Conservation (phyloP, 1,284 basidiomycete species). For the Naganishia liquefaciens region DNA sequence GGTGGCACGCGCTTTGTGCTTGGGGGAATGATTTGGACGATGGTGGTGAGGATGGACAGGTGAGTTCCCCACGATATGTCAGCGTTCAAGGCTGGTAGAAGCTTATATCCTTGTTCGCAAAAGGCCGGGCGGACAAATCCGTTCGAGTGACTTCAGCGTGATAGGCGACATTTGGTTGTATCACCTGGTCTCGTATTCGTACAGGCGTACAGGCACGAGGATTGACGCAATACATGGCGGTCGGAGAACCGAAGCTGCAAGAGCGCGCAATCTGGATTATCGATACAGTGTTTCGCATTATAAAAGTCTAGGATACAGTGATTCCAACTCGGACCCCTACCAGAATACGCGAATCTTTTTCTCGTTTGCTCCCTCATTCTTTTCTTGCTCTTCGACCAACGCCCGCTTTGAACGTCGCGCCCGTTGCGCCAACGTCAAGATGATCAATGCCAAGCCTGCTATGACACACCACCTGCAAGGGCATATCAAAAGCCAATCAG, state of each 20-base stretch:
- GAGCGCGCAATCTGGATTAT: background rate
- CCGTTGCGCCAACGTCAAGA: background rate
- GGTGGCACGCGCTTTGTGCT: conserved; percentile 50
- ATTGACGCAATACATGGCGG: conserved; percentile 3
- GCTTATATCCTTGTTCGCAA: background rate
- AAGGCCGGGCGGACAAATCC: conserved; percentile 48
- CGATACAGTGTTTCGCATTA: background rate
- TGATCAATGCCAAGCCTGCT: conserved; percentile 3
- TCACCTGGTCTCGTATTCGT: background rate
- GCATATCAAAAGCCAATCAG: background rate
- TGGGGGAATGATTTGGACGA: conserved; percentile 50
- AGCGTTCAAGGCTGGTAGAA: background rate
- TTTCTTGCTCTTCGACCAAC: conserved; percentile 11
- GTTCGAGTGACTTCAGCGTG: conserved; percentile 38
- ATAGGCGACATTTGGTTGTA: background rate
- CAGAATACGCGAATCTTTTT: conserved; percentile 26
- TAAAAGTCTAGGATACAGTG: background rate
- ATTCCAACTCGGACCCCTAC: background rate
- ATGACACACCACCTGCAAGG: conserved; percentile 9
- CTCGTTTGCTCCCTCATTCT: conserved; percentile 25
- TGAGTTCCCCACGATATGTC: conserved; percentile 33
- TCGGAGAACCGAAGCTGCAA: too few relatives aligned
- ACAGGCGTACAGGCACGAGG: background rate
- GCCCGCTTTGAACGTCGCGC: background rate
- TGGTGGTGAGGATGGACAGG: conserved; percentile 39